phyloP scores from a whole-genome alignment of 768 basidiomycete species.

The Naganishia vishniacii region DNA sequence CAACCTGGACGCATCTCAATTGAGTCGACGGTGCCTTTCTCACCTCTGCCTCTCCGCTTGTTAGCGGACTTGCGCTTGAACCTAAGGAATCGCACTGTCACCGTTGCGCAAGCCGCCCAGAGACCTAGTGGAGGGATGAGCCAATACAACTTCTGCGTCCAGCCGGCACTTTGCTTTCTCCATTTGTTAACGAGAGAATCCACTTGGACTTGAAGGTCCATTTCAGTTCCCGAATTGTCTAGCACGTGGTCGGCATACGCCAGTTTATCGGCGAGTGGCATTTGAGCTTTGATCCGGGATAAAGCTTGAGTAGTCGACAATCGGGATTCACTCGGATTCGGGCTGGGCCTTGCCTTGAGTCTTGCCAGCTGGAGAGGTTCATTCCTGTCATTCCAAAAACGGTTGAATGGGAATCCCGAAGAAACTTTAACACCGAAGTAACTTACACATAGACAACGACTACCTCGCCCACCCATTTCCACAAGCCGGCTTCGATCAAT shows the following conservation, averaged over 20 bases:
- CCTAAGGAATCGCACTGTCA: neutral
- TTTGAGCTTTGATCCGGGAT: constrained; percentile 70
- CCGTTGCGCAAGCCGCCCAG: constrained; percentile 33
- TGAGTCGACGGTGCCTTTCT: no score
- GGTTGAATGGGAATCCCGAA: neutral
- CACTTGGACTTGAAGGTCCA: constrained; percentile 62
- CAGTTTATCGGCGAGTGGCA: constrained; percentile 72
- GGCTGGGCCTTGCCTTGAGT: constrained; percentile 60
- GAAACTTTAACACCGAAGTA: neutral
- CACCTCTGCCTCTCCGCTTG: constrained; percentile 17
- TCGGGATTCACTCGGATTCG: constrained; percentile 53
- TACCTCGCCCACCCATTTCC: constrained; percentile 74
- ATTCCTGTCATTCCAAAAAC: constrained; percentile 56
- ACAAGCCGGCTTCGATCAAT: constrained; percentile 79
- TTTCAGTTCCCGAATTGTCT: constrained; percentile 75
- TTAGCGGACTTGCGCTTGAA: constrained; percentile 3
- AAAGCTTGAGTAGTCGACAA: constrained; percentile 62
- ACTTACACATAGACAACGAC: constrained; percentile 86
- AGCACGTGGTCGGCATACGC: constrained; percentile 77
- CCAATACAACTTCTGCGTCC: constrained; percentile 54
- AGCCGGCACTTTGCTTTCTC: constrained; percentile 43
- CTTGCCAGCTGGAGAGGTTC: constrained; percentile 75
- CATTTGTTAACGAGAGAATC: constrained; percentile 53
- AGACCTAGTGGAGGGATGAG: constrained; percentile 53
- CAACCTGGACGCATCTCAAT: constrained; percentile 10